phyloP scores from a whole-genome alignment of 2,329 filamentous ascomycete species.

The Scedosporium apiospermum region DNA sequence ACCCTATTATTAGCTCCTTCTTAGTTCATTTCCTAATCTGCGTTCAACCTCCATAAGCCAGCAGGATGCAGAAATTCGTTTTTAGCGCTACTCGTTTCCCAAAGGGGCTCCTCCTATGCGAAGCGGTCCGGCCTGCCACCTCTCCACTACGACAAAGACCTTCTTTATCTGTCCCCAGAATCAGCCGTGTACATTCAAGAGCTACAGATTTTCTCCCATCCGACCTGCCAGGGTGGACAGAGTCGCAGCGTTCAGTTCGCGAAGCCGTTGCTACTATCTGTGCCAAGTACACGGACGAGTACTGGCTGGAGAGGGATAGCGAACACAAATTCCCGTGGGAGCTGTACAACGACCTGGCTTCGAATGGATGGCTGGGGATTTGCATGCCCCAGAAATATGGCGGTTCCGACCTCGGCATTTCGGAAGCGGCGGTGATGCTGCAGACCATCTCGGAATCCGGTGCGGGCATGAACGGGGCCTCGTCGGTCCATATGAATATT shows the following conservation, averaged over 20 bases:
- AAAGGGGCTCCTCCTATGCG: too few species aligned
- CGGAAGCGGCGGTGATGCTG: conserved; percentile 80
- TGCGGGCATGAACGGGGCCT: conserved; percentile 65
- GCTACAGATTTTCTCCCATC: too few species aligned
- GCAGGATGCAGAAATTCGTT: too few species aligned
- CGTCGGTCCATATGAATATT: conserved; percentile 56
- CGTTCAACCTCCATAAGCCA: too few species aligned
- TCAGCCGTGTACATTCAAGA: too few species aligned
- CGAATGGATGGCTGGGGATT: conserved; percentile 74
- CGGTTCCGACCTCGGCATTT: conserved; percentile 66
- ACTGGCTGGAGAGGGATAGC: conserved; percentile 69
- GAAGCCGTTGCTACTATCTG: conserved; percentile 62
- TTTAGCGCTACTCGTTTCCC: too few species aligned
- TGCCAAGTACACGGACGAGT: conserved; percentile 60
- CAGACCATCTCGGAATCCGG: conserved; percentile 72
- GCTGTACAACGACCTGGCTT: conserved; percentile 64
- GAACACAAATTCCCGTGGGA: conserved; percentile 62
- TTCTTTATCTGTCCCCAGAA: too few species aligned
- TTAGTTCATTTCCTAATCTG: too few species aligned
- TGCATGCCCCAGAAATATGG: conserved; percentile 66
- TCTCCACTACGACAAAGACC: too few species aligned
- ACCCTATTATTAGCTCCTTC: too few species aligned
- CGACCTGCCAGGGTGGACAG: conserved; percentile 25
- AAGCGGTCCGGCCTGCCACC: too few species aligned
- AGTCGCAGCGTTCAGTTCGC: conserved; percentile 62